A percentile compares a stretch with the other conserved stretches of the same genome.
Evolutionary conservation across 2,329 filamentous ascomycete genomes (phyloP).

Genomic region (Colletotrichum spinosum): DNA sequence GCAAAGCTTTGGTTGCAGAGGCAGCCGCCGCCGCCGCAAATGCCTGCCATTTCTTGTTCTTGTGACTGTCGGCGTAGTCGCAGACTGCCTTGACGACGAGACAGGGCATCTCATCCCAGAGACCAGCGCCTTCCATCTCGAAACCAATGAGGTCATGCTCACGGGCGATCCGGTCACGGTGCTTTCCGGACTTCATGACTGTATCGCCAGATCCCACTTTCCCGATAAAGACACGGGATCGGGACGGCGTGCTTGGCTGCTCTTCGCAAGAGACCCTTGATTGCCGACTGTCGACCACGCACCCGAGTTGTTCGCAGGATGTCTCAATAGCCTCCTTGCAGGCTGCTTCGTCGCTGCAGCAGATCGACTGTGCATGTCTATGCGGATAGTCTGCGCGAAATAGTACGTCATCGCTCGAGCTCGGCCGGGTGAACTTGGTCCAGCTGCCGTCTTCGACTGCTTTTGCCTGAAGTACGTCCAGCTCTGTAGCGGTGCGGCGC

Average conservation of each 20-base stretch:
- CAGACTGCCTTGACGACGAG: conserved; percentile 52
- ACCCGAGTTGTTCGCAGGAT: conserved; percentile 42
- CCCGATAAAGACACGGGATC: background rate
- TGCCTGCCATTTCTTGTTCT: conserved; percentile 50
- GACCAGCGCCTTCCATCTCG: conserved; percentile 44
- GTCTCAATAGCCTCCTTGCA: conserved; percentile 38
- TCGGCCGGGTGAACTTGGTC: conserved; percentile 43
- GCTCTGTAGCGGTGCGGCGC: rapidly evolving
- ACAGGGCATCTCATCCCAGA: conserved; percentile 44
- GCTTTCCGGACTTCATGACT: conserved; percentile 43
- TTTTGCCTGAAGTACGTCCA: background rate
- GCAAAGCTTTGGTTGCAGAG: conserved; percentile 36
- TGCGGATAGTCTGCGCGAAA: conserved; percentile 47
- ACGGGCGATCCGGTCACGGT: conserved; percentile 44
- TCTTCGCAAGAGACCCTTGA: conserved; percentile 19
- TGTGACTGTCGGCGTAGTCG: conserved; percentile 54
- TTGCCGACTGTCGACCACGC: conserved; percentile 33
- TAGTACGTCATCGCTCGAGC: conserved; percentile 43
- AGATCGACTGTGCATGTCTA: conserved; percentile 40
- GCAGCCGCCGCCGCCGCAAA: conserved; percentile 51
- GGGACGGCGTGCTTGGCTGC: background rate
- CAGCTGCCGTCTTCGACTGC: background rate
- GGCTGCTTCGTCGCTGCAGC: conserved; percentile 19
- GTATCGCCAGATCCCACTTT: conserved; percentile 42
- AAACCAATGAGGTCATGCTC: conserved; percentile 37